These are phyloP conservation scores for Plasmodium chabaudi DNA, from an alignment of 169 alveolate species.

Conservation along the genomic window DNA sequence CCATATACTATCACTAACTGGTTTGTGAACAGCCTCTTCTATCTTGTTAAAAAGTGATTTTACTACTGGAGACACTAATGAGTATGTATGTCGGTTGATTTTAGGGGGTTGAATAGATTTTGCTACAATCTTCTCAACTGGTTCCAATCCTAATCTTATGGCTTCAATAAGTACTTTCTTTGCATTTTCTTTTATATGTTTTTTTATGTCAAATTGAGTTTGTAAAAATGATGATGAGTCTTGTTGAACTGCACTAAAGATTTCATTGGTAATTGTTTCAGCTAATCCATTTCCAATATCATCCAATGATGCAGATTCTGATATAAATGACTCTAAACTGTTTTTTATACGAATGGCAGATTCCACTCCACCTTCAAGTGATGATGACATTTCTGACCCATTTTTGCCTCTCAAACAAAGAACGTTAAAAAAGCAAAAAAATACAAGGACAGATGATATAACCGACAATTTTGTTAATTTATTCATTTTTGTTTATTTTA, in stretches of 20 bases:
- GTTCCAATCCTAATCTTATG: slow-evolving; percentile 45
- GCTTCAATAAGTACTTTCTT: slow-evolving; percentile 43
- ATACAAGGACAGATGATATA: slow-evolving; percentile 26
- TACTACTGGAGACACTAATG: slow-evolving; percentile 9
- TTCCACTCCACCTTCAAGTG: slow-evolving; percentile 49
- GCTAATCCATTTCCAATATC: slow-evolving; percentile 47
- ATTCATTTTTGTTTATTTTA: slow-evolving; percentile 49
- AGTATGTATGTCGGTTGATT: slow-evolving; percentile 1
- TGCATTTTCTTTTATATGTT: slow-evolving; percentile 38
- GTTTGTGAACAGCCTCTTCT: slow-evolving; percentile 19
- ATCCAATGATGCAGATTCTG: slow-evolving; percentile 31
- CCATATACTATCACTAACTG: slow-evolving; percentile 59
- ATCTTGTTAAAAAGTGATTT: slow-evolving; percentile 42
- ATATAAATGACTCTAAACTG: slow-evolving; percentile 43
- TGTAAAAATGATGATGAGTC: slow-evolving; percentile 69
- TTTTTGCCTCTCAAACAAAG: slow-evolving; percentile 43
- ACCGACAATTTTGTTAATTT: slow-evolving; percentile 43
- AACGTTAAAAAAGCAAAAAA: slow-evolving; percentile 56
- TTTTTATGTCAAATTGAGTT: slow-evolving; percentile 47
- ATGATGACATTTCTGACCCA: slow-evolving; percentile 25
- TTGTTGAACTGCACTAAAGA: slow-evolving; percentile 35
- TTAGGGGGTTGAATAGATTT: slow-evolving; percentile 50
- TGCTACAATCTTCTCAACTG: slow-evolving; percentile 64
- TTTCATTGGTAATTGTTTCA: slow-evolving; percentile 45
- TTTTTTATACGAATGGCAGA: slow-evolving; percentile 33